A percentile compares a stretch with the other conserved stretches of the same genome.
phyloP scores from a whole-genome alignment of 1,284 basidiomycete species.

The Trametes versicolor region DNA sequence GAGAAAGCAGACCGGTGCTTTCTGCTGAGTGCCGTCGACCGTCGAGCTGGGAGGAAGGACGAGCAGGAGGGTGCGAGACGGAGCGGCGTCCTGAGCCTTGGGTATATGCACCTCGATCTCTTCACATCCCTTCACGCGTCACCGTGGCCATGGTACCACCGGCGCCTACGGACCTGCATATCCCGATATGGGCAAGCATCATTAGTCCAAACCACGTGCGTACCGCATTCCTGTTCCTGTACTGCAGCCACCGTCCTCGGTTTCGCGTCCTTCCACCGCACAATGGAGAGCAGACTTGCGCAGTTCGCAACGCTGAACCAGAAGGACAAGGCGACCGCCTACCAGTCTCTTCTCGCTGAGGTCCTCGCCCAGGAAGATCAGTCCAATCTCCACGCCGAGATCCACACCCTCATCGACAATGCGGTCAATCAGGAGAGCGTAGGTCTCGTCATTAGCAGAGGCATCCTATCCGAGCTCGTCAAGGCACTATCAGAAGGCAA shows the following conservation, averaged over 20 bases:
- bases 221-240: constrained; percentile 3
- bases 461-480: constrained; percentile 85
- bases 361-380: constrained; percentile 62
- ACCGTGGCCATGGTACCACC: constrained; percentile 33
- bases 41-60: constrained; percentile 19
- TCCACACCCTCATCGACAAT: constrained; percentile 76
- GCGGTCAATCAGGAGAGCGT: constrained; percentile 83
- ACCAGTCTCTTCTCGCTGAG: constrained; percentile 66
- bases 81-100: background rate
- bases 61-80: constrained; percentile 7
- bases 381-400: constrained; percentile 57
- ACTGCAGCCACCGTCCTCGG: constrained; percentile 17
- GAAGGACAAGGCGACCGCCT: constrained; percentile 87
- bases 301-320: constrained; percentile 73
- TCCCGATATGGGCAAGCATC: constrained; percentile 15
- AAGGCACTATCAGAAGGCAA: constrained; percentile 65
- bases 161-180: constrained; percentile 10
- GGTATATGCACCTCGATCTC: background rate
- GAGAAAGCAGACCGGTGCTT: constrained; percentile 29
- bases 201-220: constrained; percentile 27
- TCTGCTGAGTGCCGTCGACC: constrained; percentile 21
- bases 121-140: background rate
- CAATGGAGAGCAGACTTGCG: constrained; percentile 73
- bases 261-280: constrained; percentile 8
- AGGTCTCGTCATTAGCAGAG: constrained; percentile 86